These are phyloP conservation scores for Suaeda aralocaspica DNA, from an alignment of 148 eudicot genomes.

Conservation along the genomic window DNA sequence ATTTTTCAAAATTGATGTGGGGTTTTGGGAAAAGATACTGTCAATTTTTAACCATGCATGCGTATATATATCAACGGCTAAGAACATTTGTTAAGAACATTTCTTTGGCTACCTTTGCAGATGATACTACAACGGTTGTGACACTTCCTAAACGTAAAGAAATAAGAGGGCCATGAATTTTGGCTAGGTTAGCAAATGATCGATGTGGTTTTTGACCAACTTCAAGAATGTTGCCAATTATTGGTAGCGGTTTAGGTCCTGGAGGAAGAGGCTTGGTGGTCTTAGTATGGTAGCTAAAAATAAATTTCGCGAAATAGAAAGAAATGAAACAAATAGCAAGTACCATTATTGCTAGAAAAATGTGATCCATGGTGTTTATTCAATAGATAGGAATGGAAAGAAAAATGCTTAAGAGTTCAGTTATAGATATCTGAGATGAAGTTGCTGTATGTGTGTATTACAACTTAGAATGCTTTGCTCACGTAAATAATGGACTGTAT, in stretches of 20 bases:
- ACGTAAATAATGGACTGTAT: too few species aligned
- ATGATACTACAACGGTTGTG: conserved; percentile 37
- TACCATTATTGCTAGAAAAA: conserved; percentile 9
- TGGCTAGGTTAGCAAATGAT: conserved; percentile 36
- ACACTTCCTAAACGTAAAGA: conserved; percentile 31
- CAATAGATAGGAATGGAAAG: too few species aligned
- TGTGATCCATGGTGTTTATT: conserved; percentile 1
- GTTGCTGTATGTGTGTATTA: too few species aligned
- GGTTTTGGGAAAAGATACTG: too few species aligned
- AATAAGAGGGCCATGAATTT: conserved; percentile 36
- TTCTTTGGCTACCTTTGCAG: conserved; percentile 36
- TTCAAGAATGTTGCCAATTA: conserved; percentile 40
- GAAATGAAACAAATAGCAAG: neutral
- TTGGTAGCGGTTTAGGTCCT: conserved; percentile 37
- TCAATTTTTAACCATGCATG: too few species aligned
- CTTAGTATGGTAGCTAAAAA: neutral
- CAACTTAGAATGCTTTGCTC: too few species aligned
- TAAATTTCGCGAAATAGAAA: neutral
- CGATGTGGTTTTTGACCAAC: conserved; percentile 40
- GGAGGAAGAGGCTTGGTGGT: conserved; percentile 21
- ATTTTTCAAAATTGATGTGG: too few species aligned
- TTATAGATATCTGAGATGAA: too few species aligned
- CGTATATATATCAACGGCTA: too few species aligned
- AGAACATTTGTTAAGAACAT: conserved; percentile 24
- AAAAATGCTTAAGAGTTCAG: too few species aligned